A percentile compares a stretch with the other conserved stretches of the same genome.
These are phyloP conservation scores for Pinguiococcus pyrenoidosus DNA, from an alignment of 108 stramenopile species.

Conservation along the genomic window DNA sequence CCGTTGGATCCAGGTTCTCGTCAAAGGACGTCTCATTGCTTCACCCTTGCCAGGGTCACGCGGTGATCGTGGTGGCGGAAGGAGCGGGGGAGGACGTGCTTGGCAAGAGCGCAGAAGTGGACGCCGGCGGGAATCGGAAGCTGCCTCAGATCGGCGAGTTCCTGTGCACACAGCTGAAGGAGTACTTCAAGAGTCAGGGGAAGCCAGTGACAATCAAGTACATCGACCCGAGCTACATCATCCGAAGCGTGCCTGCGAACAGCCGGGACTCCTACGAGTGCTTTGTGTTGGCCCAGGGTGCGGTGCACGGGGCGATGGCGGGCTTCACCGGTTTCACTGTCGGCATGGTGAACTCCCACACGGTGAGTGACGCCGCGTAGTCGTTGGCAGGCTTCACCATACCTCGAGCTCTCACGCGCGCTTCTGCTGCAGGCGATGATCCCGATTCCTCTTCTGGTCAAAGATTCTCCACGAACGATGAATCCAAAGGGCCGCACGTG, in stretches of 20 bases:
- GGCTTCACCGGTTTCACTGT: conserved; percentile 90
- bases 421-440: conserved; percentile 23
- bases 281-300: conserved; percentile 91
- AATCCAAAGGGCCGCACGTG: conserved; percentile 80
- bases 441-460: conserved; percentile 80
- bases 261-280: conserved; percentile 84
- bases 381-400: background rate
- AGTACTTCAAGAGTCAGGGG: conserved; percentile 48
- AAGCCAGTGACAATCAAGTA: conserved; percentile 61
- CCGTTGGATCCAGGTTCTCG: too few relatives aligned
- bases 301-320: conserved; percentile 96
- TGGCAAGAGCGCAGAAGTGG: conserved; percentile 63
- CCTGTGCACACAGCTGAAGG: conserved; percentile 58
- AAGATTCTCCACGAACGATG: conserved; percentile 79
- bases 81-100: conserved; percentile 92
- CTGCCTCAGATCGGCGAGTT: conserved; percentile 80
- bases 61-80: conserved; percentile 94
- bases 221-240: conserved; percentile 96
- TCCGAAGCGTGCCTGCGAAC: conserved; percentile 88
- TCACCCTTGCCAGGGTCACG: too few relatives aligned
- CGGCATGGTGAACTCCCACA: conserved; percentile 85
- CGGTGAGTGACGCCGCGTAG: conserved; percentile 36
- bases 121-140: conserved; percentile 88
- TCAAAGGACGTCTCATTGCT: too few relatives aligned
- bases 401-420: background rate